phyloP scores from a whole-genome alignment of 78 protist genomes.

The Guillardia theta region DNA sequence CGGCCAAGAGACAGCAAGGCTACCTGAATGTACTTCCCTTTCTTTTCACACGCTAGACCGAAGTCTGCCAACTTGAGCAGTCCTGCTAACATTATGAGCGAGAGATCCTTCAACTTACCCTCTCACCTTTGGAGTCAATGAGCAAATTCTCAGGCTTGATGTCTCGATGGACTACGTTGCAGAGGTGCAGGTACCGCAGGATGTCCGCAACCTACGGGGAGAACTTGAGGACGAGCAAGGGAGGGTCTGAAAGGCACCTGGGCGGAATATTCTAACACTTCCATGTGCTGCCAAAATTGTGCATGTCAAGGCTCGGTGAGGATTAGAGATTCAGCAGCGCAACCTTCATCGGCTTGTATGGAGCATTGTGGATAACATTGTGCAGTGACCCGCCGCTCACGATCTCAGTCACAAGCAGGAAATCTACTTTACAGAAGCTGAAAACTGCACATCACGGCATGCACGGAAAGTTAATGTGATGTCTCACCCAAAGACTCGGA shows the following conservation, averaged over 20 bases:
- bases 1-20: not conserved
- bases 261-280: no score
- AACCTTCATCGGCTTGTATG: not conserved
- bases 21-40: not conserved
- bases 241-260: no score
- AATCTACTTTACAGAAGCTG: not conserved
- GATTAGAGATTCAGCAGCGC: no score
- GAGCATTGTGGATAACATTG: not conserved
- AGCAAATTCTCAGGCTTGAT: constrained; percentile 80
- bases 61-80: constrained; percentile 14
- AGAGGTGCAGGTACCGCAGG: constrained; percentile 27
- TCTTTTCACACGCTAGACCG: constrained; percentile 15
- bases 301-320: no score
- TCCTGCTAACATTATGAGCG: not conserved
- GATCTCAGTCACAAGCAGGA: not conserved
- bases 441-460: no score
- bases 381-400: not conserved
- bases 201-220: not conserved
- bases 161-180: constrained; percentile 66
- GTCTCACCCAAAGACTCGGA: not conserved
- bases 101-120: no score
- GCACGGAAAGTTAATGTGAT: not conserved
- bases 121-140: not conserved
- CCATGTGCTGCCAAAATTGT: no score
- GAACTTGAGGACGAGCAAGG: not conserved